phyloP scores from a whole-genome alignment of 306 rosid genomes.

The Prunus campanulata region DNA sequence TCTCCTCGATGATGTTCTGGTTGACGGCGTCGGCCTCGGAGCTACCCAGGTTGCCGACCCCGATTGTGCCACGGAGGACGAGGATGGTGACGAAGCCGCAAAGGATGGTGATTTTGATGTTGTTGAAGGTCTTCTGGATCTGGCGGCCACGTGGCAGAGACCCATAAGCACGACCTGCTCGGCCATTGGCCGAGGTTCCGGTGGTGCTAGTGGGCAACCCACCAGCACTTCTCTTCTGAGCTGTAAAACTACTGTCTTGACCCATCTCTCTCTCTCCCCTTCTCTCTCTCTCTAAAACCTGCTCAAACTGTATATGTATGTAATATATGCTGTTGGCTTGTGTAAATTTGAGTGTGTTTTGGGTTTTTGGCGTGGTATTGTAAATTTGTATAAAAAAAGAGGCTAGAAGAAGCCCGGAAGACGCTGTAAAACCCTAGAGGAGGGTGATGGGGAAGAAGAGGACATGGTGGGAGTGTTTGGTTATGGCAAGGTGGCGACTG shows the following conservation, averaged over 20 bases:
- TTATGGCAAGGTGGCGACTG: background rate
- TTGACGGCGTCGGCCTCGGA: constrained; percentile 68
- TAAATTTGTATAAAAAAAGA: background rate
- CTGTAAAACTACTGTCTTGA: constrained; percentile 37
- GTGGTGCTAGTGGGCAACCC: constrained; percentile 36
- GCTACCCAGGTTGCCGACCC: constrained; percentile 64
- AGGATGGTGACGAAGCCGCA: constrained; percentile 97
- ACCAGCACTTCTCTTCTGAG: constrained; percentile 48
- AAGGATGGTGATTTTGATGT: constrained; percentile 80
- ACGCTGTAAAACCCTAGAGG: constrained; percentile 8
- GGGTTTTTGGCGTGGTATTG: background rate
- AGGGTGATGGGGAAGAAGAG: background rate
- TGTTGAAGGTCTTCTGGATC: constrained; percentile 89
- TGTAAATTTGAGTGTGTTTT: too few species aligned
- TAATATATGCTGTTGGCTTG: background rate
- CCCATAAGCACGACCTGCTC: constrained; percentile 14
- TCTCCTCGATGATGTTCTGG: constrained; percentile 72
- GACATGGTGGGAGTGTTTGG: background rate
- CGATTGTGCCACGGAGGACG: constrained; percentile 95
- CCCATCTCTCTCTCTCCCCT: constrained; percentile 37
- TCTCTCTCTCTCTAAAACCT: background rate
- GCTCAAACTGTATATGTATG: too few species aligned
- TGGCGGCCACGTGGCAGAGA: constrained; percentile 74
- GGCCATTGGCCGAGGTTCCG: constrained; percentile 27
- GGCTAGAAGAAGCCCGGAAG: background rate